Conservation (phyloP, 495 filamentous ascomycete genomes). For the Penicillium riverlandense region DNA sequence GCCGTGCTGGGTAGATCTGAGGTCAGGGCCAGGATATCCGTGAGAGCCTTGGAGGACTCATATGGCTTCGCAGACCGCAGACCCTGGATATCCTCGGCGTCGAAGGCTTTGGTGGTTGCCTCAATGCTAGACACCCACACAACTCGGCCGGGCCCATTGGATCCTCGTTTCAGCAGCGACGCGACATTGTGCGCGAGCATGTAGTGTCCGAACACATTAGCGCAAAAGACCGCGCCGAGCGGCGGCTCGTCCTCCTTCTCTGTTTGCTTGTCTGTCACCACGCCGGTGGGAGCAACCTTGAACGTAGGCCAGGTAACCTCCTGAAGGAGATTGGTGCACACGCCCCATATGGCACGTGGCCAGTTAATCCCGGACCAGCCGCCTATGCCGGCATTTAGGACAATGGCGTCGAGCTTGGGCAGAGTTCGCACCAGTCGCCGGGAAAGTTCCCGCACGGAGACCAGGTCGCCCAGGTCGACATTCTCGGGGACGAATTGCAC, state of each 20-base stretch:
- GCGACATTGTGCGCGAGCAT: constrained; percentile 73
- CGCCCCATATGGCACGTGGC: constrained; percentile 48
- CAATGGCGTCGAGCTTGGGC: constrained; percentile 68
- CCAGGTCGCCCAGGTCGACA: constrained; percentile 50
- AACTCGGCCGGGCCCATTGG: constrained; percentile 50
- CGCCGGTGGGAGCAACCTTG: constrained; percentile 59
- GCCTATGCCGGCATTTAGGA: constrained; percentile 89
- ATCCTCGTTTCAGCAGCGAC: constrained; percentile 55
- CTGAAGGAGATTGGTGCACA: constrained; percentile 59
- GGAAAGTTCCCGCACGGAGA: constrained; percentile 47
- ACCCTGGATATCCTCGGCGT: constrained; percentile 68
- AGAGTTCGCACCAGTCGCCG: constrained; percentile 37
- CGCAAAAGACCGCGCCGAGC: constrained; percentile 76
- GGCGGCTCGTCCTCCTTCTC: constrained; percentile 36
- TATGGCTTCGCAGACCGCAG: constrained; percentile 57
- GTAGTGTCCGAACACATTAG: constrained; percentile 95
- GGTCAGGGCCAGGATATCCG: constrained; percentile 75
- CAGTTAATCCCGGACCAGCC: constrained; percentile 78
- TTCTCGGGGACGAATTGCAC: constrained; percentile 42
- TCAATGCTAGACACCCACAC: constrained; percentile 85
- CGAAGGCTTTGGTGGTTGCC: constrained; percentile 48
- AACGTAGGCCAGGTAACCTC: constrained; percentile 71
- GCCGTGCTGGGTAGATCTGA: constrained; percentile 56
- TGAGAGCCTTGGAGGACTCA: constrained; percentile 78
- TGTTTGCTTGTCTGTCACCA: constrained; percentile 35